Percentiles rank a stretch among this genome's conserved stretches.
Conservation (phyloP, 352 stramenopile species). For the Globisporangium takayamanum region DNA sequence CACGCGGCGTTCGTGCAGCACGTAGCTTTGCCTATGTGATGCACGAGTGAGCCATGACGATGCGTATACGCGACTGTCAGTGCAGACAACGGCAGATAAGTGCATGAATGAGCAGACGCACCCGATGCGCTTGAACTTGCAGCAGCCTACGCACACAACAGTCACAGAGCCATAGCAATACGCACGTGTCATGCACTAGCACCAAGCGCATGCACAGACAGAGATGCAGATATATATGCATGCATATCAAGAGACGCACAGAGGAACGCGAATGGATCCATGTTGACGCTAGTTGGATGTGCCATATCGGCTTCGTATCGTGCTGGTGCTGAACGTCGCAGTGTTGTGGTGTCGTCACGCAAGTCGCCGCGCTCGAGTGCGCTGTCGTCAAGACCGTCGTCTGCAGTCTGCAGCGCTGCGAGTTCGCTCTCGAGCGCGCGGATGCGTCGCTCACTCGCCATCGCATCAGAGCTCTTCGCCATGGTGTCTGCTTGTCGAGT, state of each 20-base stretch:
- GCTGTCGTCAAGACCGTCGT: not conserved
- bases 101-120: conserved; percentile 3
- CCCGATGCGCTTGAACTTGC: conserved; percentile 48
- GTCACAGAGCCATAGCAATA: not conserved
- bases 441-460: not conserved
- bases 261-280: conserved; percentile 48
- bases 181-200: too few species aligned
- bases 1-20: conserved; percentile 38
- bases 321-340: not conserved
- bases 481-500: not conserved
- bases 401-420: not conserved
- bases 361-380: not conserved
- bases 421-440: conserved; percentile 10
- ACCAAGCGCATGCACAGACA: not conserved
- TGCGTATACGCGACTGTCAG: not conserved
- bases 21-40: conserved; percentile 19
- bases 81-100: not conserved
- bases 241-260: conserved; percentile 19
- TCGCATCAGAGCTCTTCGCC: not conserved
- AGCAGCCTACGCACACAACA: conserved; percentile 18
- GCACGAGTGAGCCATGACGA: not conserved
- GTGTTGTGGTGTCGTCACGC: too few species aligned
- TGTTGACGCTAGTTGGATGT: conserved; percentile 7
- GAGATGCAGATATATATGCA: not conserved
- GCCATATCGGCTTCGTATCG: too few species aligned